Base-by-base conservation (phyloP, 345 rosid genomes). In the Populus nigra region DNA sequence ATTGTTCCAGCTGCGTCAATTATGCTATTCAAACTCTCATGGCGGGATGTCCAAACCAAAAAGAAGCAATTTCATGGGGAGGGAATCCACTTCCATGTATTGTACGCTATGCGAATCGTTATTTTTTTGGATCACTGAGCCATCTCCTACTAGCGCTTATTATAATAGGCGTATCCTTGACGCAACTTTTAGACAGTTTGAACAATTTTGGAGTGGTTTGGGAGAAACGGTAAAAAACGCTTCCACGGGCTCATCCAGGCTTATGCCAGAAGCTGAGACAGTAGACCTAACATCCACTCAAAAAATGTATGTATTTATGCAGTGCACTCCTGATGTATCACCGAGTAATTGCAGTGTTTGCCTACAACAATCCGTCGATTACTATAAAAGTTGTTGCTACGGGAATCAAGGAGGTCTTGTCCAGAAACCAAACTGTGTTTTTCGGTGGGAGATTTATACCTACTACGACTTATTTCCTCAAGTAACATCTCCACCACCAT, bases 291-390 rank as follows among this genome's bases (percentile, higher is more conserved):
- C 49, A 22, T 15, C 4, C 22, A 77, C 45, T 2, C 5, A 45
- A 69, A 70, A 39, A n/a, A 68, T 80, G 16, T 83, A 75, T 68
- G 79, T 77, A 1, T 31, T 76, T 10, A 74, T 85, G 81, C 81
- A 78, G 72, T 85, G 86, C 78, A 78, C 80, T 25, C 81, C 76
- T 22, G 88, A 67, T 78, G 13, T 85, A 27, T 80, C 84, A 5
- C 33, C 5, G 68, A 47, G 18, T n/a, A 80, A 69, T 22, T 85
- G 84, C 55, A 59, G 38, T 2, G 22, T 53, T 3, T 85, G 82
- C 68, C 68, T 85, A 25, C 39, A 71, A 65, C 53, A 69, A 5
- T 31, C 31, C 38, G 75, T 73, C n/a, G 43, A 45, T 2, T 1
- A 65, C 8, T 78, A 45, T 69, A 72, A 73, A 66, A 72, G 27